Conservation (phyloP, 2,329 filamentous ascomycete genomes). For the Aschersonia sp. region DNA sequence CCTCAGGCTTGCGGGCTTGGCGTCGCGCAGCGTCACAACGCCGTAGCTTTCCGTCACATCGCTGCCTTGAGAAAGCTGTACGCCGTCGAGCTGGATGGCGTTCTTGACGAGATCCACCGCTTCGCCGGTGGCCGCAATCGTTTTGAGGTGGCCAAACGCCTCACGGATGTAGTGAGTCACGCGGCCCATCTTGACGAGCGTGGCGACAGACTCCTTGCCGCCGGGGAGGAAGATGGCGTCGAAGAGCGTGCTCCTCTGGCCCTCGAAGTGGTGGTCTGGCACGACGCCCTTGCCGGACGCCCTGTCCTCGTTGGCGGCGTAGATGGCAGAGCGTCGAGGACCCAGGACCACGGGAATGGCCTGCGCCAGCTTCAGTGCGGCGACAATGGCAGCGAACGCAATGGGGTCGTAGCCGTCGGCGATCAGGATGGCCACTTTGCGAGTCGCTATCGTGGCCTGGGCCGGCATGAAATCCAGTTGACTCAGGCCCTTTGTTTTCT, state of each 20-base stretch:
- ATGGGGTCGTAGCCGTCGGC: conserved; percentile 61
- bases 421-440: conserved; percentile 61
- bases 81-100: conserved; percentile 27
- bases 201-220: conserved; percentile 46
- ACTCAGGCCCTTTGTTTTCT: conserved; percentile 50
- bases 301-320: conserved; percentile 41
- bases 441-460: conserved; percentile 52
- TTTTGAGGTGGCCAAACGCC: conserved; percentile 69
- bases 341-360: conserved; percentile 63
- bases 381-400: conserved; percentile 50
- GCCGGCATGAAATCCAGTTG: conserved; percentile 52
- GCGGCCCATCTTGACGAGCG: conserved; percentile 53
- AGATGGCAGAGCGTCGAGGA: conserved; percentile 50
- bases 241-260: conserved; percentile 67
- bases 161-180: conserved; percentile 66
- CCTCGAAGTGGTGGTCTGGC: conserved; percentile 68
- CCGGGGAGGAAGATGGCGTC: conserved; percentile 68
- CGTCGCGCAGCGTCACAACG: conserved; percentile 51
- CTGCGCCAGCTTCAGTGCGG: conserved; percentile 42
- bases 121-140: conserved; percentile 63
- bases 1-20: conserved; percentile 40
- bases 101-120: conserved; percentile 46
- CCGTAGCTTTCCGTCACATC: conserved; percentile 54
- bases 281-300: conserved; percentile 36
- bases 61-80: conserved; percentile 26